These are phyloP conservation scores for Schizosaccharomyces osmophilus DNA, from an alignment of 805 yeast species.

Conservation along the genomic window DNA sequence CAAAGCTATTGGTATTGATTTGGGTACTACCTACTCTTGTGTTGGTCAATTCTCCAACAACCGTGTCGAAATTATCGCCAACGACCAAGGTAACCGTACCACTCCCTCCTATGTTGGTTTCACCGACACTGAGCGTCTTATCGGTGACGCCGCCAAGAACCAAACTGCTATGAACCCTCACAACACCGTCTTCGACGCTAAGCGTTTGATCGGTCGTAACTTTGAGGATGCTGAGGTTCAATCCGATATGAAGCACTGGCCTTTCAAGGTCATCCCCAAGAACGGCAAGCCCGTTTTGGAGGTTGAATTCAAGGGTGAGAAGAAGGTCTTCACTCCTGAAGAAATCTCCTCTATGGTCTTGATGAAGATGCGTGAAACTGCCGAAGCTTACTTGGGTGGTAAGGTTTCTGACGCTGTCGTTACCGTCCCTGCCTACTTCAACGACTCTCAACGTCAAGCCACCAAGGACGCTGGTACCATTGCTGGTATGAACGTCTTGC, in stretches of 20 bases:
- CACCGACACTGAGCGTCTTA: slow-evolving; percentile 82
- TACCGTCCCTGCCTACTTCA: slow-evolving; percentile 92
- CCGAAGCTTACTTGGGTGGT: slow-evolving; percentile 72
- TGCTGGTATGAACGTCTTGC: slow-evolving; percentile 82
- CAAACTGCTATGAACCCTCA: slow-evolving; percentile 92
- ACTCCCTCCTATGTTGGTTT: slow-evolving; percentile 93
- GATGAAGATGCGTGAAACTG: slow-evolving; percentile 78
- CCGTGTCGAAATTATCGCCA: slow-evolving; percentile 84
- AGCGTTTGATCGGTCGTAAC: slow-evolving; percentile 76
- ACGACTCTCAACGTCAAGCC: slow-evolving; percentile 95
- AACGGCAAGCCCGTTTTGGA: slow-evolving; percentile 69
- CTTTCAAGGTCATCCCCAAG: slow-evolving; percentile 54
- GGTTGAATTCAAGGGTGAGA: slow-evolving; percentile 75
- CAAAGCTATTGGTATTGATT: slow-evolving; percentile 48
- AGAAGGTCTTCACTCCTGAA: slow-evolving; percentile 73
- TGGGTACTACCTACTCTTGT: slow-evolving; percentile 95
- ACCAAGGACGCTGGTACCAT: slow-evolving; percentile 93
- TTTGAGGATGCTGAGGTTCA: slow-evolving; percentile 58
- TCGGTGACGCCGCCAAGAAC: slow-evolving; percentile 95
- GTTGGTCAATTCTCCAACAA: slow-evolving; percentile 73
- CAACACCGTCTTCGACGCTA: slow-evolving; percentile 87
- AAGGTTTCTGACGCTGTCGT: slow-evolving; percentile 76
- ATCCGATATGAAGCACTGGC: slow-evolving; percentile 66
- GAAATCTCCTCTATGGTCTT: slow-evolving; percentile 85
- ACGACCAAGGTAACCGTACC: slow-evolving; percentile 96